These are phyloP conservation scores for Plasmopara muralis DNA, from an alignment of 352 stramenopile genomes.

Conservation along the genomic window DNA sequence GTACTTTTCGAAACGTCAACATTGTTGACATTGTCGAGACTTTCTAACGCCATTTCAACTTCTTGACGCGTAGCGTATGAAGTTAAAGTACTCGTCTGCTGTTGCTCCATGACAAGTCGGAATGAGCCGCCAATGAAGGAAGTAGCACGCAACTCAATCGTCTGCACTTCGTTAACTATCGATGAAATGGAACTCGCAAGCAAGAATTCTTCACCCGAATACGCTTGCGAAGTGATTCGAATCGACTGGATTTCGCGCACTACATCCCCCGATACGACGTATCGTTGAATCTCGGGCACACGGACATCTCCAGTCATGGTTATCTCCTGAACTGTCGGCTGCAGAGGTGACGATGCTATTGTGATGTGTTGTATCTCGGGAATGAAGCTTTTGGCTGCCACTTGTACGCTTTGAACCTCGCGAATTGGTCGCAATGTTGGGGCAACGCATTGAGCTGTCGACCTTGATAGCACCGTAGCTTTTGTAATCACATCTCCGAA, in stretches of 20 bases:
- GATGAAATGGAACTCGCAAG: conserved; percentile 30
- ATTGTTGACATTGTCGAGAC: conserved; percentile 29
- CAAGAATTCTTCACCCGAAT: conserved; percentile 31
- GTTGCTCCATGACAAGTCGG: conserved; percentile 26
- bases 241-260: conserved; percentile 38
- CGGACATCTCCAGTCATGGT: conserved; percentile 16
- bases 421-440: conserved; percentile 60
- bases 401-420: conserved; percentile 76
- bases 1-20: conserved; percentile 32
- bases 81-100: conserved; percentile 29
- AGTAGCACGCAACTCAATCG: conserved; percentile 26
- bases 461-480: conserved; percentile 54
- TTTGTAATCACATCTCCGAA: conserved; percentile 82
- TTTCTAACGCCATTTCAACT: conserved; percentile 40
- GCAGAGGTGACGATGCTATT: conserved; percentile 30
- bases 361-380: conserved; percentile 48
- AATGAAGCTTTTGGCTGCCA: conserved; percentile 38
- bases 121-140: conserved; percentile 52
- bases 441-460: conserved; percentile 53
- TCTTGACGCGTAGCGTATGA: conserved; percentile 47
- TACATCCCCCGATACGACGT: conserved; percentile 33
- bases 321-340: conserved; percentile 41
- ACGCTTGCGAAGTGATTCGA: conserved; percentile 25
- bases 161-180: conserved; percentile 37
- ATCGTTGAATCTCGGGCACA: conserved; percentile 44